phyloP scores from a whole-genome alignment of 2,329 filamentous ascomycete species.

The Colletotrichum incanum region DNA sequence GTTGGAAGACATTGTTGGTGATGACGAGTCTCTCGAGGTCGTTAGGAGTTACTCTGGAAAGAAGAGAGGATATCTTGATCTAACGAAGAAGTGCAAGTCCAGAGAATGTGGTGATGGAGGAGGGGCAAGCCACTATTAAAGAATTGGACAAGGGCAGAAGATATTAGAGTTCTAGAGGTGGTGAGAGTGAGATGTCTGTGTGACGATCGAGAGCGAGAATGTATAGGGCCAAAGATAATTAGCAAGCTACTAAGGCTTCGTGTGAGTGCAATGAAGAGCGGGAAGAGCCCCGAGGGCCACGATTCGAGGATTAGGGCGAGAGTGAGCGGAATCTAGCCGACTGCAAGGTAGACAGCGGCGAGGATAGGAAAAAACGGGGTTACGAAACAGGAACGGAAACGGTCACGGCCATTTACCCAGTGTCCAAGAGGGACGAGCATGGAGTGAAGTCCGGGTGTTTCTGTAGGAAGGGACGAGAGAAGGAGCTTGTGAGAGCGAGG shows the following conservation, averaged over 20 bases:
- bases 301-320: constrained; percentile 28
- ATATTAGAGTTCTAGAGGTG: constrained; percentile 41
- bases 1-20: constrained; percentile 41
- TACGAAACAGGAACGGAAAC: constrained; percentile 44
- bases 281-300: constrained; percentile 39
- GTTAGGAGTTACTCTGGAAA: constrained; percentile 17
- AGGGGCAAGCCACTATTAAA: constrained; percentile 42
- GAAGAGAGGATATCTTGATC: constrained; percentile 37
- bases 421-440: constrained; percentile 43
- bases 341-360: constrained; percentile 35
- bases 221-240: constrained; percentile 39
- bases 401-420: constrained; percentile 45
- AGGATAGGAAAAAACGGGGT: constrained; percentile 34
- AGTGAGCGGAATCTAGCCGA: constrained; percentile 39
- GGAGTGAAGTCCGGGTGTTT: constrained; percentile 42
- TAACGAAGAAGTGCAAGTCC: constrained; percentile 33
- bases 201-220: constrained; percentile 26
- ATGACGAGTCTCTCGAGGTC: constrained; percentile 25
- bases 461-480: constrained; percentile 40
- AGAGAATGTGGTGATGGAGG: constrained; percentile 30
- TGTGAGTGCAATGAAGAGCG: constrained; percentile 31
- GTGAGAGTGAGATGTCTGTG: constrained; percentile 42
- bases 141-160: constrained; percentile 22
- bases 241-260: constrained; percentile 34
- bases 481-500: constrained; percentile 40